Evolutionary conservation across 257 asterid species (phyloP), one percentile per base, ranked within the genome.

Genomic region (Pogostemon cablin): DNA sequence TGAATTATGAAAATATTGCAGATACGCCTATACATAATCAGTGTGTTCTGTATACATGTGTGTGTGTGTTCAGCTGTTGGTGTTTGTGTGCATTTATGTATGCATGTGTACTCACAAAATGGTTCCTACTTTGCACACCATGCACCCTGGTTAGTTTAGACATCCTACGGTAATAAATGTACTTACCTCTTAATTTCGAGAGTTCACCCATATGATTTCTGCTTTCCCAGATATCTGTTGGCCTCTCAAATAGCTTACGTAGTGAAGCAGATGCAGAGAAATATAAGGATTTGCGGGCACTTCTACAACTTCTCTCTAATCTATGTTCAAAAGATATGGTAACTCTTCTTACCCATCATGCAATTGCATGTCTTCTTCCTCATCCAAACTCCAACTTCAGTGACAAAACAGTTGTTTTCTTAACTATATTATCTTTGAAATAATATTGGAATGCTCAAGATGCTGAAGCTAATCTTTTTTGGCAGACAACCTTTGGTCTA

Each of bases 251-350:
- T 81, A 86, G 87, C 84, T 80, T 91, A 66, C 88, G 80, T 67
- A 74, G 78, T 65, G 97, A 89, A 79, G 92, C 86, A 69, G 97
- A 93, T 87, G 81, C 84, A 10, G 98, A 91, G 78, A 85, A 87
- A 77, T 86, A 86, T 77, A 93, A 89, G 91, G 98, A 93, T 85
- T 75, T 93, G 77, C 87, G 96, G 40, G 97, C 91, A 12, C 93
- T 93, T 78, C 80, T 93, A 55, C 95, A 89, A 79, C 90, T 93
- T 76, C 92, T 93, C 58, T 72, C 90, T 65, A 86, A 71, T 78
- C 88, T 93, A 67, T 93, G 98, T 81, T 88, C 98, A 20, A 91
- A 93, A 80, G 98, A 91, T 84, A 66, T 93, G 90, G 97, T 93
- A 83, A 76, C 74, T 77, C 60, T 63, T 61, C 60, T 47, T 44